A percentile compares a stretch with the other conserved stretches of the same genome.
Conservation (phyloP, 1,139 yeast species). For the Meyerozyma carpophila region DNA sequence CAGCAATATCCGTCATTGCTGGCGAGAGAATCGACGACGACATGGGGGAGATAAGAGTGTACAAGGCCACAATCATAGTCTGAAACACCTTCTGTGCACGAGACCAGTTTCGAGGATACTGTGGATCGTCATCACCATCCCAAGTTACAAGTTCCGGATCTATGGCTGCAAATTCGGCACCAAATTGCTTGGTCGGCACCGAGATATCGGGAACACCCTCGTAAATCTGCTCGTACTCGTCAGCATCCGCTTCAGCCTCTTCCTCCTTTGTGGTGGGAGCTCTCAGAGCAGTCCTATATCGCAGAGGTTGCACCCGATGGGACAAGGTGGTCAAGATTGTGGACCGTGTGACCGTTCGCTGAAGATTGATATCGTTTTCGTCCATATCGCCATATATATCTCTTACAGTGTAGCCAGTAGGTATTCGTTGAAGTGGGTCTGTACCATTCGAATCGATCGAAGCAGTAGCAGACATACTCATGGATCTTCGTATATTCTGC, state of each 20-base stretch:
- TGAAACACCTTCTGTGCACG: slow-evolving; percentile 32
- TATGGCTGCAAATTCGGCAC: slow-evolving; percentile 42
- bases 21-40: slow-evolving; percentile 59
- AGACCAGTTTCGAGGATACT: slow-evolving; percentile 59
- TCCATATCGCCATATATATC: slow-evolving; percentile 17
- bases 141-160: slow-evolving; percentile 65
- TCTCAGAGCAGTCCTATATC: neutral
- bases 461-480: neutral
- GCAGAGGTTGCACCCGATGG: slow-evolving; percentile 9
- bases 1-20: slow-evolving; percentile 44
- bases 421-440: neutral
- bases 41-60: slow-evolving; percentile 54
- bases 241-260: slow-evolving; percentile 3
- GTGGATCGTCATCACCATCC: slow-evolving; percentile 59
- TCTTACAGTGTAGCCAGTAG: slow-evolving; percentile 9
- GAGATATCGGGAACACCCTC: slow-evolving; percentile 28
- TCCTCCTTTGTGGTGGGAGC: slow-evolving; percentile 4
- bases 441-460: neutral
- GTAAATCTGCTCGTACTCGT: slow-evolving; percentile 9
- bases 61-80: slow-evolving; percentile 45
- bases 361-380: slow-evolving; percentile 24
- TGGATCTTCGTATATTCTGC: neutral
- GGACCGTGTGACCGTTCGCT: slow-evolving; percentile 31
- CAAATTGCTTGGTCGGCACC: slow-evolving; percentile 41
- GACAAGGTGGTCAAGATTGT: slow-evolving; percentile 29